A percentile compares a stretch with the other conserved stretches of the same genome.
Conservation (phyloP, 2,329 filamentous ascomycete species). For the Scedosporium dehoogii region DNA sequence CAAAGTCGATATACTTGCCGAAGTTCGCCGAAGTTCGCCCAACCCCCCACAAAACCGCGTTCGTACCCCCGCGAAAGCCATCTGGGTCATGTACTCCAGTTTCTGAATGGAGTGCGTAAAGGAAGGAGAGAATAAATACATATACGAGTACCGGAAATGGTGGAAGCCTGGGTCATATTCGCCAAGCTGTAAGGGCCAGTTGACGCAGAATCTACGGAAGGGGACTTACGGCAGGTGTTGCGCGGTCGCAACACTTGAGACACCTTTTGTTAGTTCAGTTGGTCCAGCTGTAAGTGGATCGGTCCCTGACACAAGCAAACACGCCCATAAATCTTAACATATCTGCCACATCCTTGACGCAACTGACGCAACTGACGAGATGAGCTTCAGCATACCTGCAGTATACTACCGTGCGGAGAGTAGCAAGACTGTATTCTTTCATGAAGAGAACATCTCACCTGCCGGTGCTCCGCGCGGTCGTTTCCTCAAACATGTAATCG, state of each 20-base stretch:
- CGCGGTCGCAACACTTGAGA: too few relatives aligned
- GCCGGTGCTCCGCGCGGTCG: constrained; percentile 32
- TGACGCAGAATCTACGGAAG: too few relatives aligned
- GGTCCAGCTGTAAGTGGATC: too few relatives aligned
- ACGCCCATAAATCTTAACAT: too few relatives aligned
- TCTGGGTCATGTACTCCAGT: too few relatives aligned
- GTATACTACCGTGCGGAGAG: constrained; percentile 4
- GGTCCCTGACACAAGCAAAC: too few relatives aligned
- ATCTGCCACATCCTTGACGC: too few relatives aligned
- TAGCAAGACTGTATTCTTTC: constrained; percentile 30
- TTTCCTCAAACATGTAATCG: constrained; percentile 43
- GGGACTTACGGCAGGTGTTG: too few relatives aligned
- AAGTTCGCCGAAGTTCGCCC: neutral
- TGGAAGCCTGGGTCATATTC: too few relatives aligned
- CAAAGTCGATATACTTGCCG: neutral
- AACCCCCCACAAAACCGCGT: neutral
- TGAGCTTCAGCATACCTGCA: neutral
- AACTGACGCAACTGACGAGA: neutral
- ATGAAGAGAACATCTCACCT: constrained; percentile 35
- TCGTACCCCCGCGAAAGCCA: neutral
- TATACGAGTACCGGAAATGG: neutral
- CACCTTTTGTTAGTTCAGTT: too few relatives aligned
- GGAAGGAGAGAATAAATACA: neutral
- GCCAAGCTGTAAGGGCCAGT: too few relatives aligned
- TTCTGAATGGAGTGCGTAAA: neutral